Conservation (phyloP, 495 filamentous ascomycete genomes). For the Apiosordaria backusii region DNA sequence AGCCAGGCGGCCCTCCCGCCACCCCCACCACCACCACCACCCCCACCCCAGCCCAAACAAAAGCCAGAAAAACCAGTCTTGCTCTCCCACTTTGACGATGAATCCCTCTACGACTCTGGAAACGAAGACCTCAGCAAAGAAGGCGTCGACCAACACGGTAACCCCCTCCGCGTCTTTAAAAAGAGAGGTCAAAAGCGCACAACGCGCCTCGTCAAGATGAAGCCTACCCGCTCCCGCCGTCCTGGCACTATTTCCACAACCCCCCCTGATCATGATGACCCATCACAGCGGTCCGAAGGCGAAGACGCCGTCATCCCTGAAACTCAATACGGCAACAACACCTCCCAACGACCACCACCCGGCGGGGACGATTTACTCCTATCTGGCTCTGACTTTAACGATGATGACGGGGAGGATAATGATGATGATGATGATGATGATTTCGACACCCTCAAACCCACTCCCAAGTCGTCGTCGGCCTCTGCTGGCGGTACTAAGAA, state of each 20-base stretch:
- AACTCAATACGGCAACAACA: constrained; percentile 40
- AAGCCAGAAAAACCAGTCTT: constrained; percentile 33
- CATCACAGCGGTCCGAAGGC: no score
- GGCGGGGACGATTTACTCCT: background rate
- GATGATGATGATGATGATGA: constrained; percentile 4
- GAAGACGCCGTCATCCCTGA: constrained; percentile 37
- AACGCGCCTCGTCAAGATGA: constrained; percentile 75
- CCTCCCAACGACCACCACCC: background rate
- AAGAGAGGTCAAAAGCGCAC: constrained; percentile 92
- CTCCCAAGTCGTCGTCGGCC: background rate
- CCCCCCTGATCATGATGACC: constrained; percentile 21
- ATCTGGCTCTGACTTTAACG: constrained; percentile 27
- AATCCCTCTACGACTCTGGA: constrained; percentile 35
- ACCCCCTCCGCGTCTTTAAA: constrained; percentile 65
- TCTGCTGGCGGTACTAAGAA: constrained; percentile 33
- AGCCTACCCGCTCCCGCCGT: constrained; percentile 41
- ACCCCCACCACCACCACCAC: background rate
- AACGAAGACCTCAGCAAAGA: constrained; percentile 42
- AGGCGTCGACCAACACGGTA: constrained; percentile 37
- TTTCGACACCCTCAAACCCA: background rate
- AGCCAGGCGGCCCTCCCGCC: background rate
- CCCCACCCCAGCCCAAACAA: background rate
- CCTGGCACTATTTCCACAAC: constrained; percentile 29
- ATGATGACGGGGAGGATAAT: constrained; percentile 25
- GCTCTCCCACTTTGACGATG: constrained; percentile 61